Conservation (phyloP, 371 early-diverging fungal genomes). For the Dinochytrium kinnereticum region DNA sequence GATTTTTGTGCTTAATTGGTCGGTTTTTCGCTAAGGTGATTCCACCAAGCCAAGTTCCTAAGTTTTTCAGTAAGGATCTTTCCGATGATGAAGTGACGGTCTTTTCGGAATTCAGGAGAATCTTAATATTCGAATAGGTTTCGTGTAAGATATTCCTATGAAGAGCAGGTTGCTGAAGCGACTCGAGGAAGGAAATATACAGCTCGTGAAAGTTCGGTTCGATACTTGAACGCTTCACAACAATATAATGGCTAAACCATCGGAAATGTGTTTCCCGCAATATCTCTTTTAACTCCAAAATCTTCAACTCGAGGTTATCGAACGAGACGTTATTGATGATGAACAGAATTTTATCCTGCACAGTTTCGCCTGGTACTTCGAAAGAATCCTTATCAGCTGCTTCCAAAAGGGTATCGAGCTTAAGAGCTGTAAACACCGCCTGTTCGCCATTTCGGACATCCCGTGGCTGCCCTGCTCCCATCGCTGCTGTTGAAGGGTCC, state of each 20-base stretch:
- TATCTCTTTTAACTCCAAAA: constrained; percentile 75
- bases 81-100: constrained; percentile 90
- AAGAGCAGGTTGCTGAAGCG: constrained; percentile 59
- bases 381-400: constrained; percentile 31
- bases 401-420: constrained; percentile 55
- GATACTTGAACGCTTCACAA: constrained; percentile 91
- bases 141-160: constrained; percentile 81
- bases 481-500: not conserved
- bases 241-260: constrained; percentile 93
- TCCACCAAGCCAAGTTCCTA: constrained; percentile 97
- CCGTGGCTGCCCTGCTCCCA: not conserved
- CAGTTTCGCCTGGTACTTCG: constrained; percentile 66
- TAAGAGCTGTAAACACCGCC: constrained; percentile 68
- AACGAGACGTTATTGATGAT: constrained; percentile 93
- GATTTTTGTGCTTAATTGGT: constrained; percentile 91
- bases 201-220: constrained; percentile 95
- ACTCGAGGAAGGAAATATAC: constrained; percentile 80
- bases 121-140: constrained; percentile 84
- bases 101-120: constrained; percentile 89
- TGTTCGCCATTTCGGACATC: constrained; percentile 32
- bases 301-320: constrained; percentile 84
- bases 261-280: constrained; percentile 67
- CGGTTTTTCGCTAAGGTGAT: constrained; percentile 91
- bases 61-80: constrained; percentile 86
- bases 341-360: constrained; percentile 93